These are phyloP conservation scores for Chytriomyces sp. DNA, from an alignment of 192 early-diverging fungal species.

Conservation along the genomic window DNA sequence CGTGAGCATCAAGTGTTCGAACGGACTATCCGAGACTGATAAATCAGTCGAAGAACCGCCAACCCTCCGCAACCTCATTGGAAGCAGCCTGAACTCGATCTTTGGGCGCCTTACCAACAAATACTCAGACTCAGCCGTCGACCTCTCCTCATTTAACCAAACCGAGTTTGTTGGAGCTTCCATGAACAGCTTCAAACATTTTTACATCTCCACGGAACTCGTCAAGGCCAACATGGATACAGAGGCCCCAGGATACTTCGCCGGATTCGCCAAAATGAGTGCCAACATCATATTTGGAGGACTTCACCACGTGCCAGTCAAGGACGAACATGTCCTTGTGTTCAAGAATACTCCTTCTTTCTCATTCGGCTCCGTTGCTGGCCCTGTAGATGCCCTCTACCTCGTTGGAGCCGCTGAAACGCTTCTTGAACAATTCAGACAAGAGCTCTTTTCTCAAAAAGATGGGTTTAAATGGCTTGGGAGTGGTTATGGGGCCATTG, in stretches of 20 bases:
- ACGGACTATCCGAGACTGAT: background rate
- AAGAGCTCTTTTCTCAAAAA: background rate
- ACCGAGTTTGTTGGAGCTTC: background rate
- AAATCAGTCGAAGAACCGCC: background rate
- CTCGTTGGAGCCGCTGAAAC: constrained; percentile 25
- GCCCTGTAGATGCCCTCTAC: constrained; percentile 25
- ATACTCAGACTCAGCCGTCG: background rate
- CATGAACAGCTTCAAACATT: background rate
- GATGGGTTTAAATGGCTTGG: constrained; percentile 26
- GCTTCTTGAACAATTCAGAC: constrained; percentile 13
- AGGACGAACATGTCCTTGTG: background rate
- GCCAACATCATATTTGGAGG: background rate
- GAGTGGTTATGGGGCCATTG: constrained; percentile 25
- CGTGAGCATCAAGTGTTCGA: background rate
- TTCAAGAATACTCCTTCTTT: constrained; percentile 15
- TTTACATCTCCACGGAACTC: too few species aligned
- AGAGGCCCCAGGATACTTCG: too few species aligned
- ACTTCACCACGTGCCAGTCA: background rate
- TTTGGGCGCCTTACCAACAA: background rate
- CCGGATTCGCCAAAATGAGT: background rate
- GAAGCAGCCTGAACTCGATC: background rate
- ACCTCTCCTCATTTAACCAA: background rate
- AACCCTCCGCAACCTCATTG: background rate
- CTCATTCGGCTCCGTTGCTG: constrained; percentile 18
- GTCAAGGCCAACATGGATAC: too few species aligned